A percentile compares a stretch with the other conserved stretches of the same genome.
phyloP scores from a whole-genome alignment of 495 filamentous ascomycete species.

The Xylaria longipes region DNA sequence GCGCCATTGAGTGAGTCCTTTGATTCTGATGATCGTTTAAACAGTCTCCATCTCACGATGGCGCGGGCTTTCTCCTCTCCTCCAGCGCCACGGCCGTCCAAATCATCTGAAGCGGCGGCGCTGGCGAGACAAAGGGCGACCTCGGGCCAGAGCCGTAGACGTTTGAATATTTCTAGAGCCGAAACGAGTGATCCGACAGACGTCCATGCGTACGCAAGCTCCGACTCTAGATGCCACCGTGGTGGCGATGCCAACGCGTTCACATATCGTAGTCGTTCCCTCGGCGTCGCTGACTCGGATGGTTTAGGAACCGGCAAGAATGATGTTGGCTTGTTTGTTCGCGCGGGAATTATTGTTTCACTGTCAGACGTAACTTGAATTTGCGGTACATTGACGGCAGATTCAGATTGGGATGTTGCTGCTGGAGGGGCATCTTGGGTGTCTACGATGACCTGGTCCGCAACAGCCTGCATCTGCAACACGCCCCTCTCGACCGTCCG shows the following conservation, averaged over 20 bases:
- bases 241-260: conserved; percentile 83
- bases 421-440: conserved; percentile 60
- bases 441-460: conserved; percentile 94
- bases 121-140: conserved; percentile 82
- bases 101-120: conserved; percentile 68
- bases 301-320: conserved; percentile 83
- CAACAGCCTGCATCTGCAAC: conserved; percentile 92
- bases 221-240: conserved; percentile 91
- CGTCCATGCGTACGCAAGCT: conserved; percentile 90
- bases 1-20: conserved; percentile 25
- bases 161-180: conserved; percentile 94
- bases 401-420: conserved; percentile 12
- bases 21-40: conserved; percentile 51
- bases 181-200: conserved; percentile 84
- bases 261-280: conserved; percentile 80
- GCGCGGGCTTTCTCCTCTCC: conserved; percentile 79
- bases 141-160: conserved; percentile 94
- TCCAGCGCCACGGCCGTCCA: conserved; percentile 53
- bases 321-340: conserved; percentile 59
- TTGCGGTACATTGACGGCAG: conserved; percentile 40
- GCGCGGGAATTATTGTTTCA: conserved; percentile 23
- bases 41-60: conserved; percentile 79
- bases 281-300: conserved; percentile 76
- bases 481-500: conserved; percentile 88
- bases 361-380: conserved; percentile 46